These are phyloP conservation scores for Didymosphaeria variabile DNA, from an alignment of 2,329 filamentous ascomycete genomes.

Conservation along the genomic window DNA sequence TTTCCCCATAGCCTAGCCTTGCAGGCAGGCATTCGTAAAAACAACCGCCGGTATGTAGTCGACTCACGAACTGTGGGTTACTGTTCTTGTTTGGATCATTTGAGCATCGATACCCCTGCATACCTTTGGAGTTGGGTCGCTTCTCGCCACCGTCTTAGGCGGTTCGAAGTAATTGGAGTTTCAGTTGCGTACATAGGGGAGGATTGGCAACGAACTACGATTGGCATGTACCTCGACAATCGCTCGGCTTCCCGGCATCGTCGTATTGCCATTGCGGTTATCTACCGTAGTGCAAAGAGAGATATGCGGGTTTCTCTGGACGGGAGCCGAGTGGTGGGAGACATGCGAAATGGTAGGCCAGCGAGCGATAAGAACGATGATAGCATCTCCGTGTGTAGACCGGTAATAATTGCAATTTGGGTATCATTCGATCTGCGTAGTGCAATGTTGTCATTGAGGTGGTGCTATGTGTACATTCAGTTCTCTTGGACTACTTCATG, in stretches of 20 bases:
- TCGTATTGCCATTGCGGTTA: not conserved
- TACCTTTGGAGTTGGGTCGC: constrained; percentile 23
- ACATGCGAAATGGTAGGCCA: not conserved
- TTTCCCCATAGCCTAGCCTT: not conserved
- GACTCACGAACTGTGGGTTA: not conserved
- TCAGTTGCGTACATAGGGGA: constrained; percentile 4
- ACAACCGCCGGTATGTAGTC: not conserved
- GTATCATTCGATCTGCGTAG: not conserved
- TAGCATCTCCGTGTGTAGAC: not conserved
- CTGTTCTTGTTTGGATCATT: constrained; percentile 11
- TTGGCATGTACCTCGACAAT: not conserved
- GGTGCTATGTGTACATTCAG: no score
- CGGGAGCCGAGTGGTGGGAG: not conserved
- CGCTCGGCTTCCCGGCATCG: not conserved
- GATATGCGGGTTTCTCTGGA: constrained; percentile 7
- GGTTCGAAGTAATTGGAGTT: constrained; percentile 5
- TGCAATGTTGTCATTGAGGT: not conserved
- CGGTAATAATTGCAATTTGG: constrained; percentile 3
- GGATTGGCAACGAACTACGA: not conserved
- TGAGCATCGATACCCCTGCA: constrained; percentile 32
- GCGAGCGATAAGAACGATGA: not conserved
- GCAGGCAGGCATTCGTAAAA: constrained; percentile 4
- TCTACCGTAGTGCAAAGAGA: constrained; percentile 3
- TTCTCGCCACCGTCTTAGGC: not conserved
- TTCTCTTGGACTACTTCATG: not conserved